Evolutionary conservation across 176 grass and related monocot genomes (phyloP).

Genomic region (Melocanna baccifera): DNA sequence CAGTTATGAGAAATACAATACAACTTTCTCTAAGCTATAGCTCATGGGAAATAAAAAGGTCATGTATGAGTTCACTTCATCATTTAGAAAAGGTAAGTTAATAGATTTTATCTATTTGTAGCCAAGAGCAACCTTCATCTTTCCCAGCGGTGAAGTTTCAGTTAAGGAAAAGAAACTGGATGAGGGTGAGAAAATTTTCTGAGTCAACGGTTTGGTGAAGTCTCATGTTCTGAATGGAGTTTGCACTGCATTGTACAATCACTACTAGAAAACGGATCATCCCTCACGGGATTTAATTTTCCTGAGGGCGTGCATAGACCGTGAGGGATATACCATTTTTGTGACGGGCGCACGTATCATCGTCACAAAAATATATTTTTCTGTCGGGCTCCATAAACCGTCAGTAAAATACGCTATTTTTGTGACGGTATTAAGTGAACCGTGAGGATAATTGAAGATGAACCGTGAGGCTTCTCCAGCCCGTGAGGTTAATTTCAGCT

Average conservation of each 20-base stretch:
- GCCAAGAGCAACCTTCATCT: constrained; percentile 71
- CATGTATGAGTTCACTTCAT: background rate
- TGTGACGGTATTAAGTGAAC: too few relatives aligned
- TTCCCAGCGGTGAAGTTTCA: constrained; percentile 82
- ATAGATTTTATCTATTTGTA: constrained; percentile 37
- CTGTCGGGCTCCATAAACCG: too few relatives aligned
- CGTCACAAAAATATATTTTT: too few relatives aligned
- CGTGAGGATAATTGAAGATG: too few relatives aligned
- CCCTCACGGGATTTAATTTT: too few relatives aligned
- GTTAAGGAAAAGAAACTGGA: constrained; percentile 64
- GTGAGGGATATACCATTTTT: too few relatives aligned
- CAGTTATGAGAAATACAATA: background rate
- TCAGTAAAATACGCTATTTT: too few relatives aligned
- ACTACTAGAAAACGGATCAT: too few relatives aligned
- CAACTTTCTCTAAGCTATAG: background rate
- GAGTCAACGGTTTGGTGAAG: constrained; percentile 61
- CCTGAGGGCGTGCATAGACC: too few relatives aligned
- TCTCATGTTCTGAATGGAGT: constrained; percentile 70
- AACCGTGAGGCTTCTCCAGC: too few relatives aligned
- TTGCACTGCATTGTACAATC: constrained; percentile 63
- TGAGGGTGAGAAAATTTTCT: constrained; percentile 54
- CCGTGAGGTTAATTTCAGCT: too few relatives aligned
- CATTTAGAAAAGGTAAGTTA: constrained; percentile 13
- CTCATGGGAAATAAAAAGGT: background rate
- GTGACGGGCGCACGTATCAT: too few relatives aligned